Base-by-base conservation (phyloP, 805 yeast species). In the Yarrowia sp. region DNA sequence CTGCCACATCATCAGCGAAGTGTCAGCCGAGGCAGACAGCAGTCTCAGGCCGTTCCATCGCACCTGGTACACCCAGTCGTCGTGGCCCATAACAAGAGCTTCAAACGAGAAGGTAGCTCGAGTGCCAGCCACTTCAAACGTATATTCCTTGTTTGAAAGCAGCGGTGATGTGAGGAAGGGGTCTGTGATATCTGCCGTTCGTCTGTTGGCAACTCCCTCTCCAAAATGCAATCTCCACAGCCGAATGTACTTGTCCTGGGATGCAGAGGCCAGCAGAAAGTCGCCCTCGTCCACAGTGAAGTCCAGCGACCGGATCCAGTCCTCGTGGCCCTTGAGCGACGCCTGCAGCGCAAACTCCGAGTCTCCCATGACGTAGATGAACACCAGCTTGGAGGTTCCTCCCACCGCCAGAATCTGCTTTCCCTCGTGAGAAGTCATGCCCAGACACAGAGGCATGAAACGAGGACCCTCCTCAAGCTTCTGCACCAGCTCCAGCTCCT, bases 51-150 rank as follows among this genome's bases (percentile, higher is more conserved):
- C 79, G 6, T 76, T 71, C 98, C 99, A 94, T 62, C 80, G 77
- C 49, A 94, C 77, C 9, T 90, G 84, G 2, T 93, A 84, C 24
- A 96, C 86, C 99, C 99, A 94, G 72, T 94, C 99, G 71, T 94
- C 99, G 73, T 94, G 99, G 7, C 99, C 99, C 87, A 94, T 86
- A 24, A 94, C 84, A 64, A 94, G 81, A 0, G 99, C 97, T 69
- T 96, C 99, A 70, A 92, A 90, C 66, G 83, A 84, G 58, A 91
- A 80, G 0, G 68, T 4, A 8, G 66, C 68, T 2, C 66, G 69
- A 36, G 80, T 69, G 2, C 61, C 47, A 10, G 29, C 46, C 2
- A 55, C 47, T 12, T 69, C 67, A 65, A 90, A 84, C 64, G 83
- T 81, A 72, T 88, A 85, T 72, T 85, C 88, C 67, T 87, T 90